phyloP scores from a whole-genome alignment of 495 filamentous ascomycete genomes.

The Aspergillus cavernicola region DNA sequence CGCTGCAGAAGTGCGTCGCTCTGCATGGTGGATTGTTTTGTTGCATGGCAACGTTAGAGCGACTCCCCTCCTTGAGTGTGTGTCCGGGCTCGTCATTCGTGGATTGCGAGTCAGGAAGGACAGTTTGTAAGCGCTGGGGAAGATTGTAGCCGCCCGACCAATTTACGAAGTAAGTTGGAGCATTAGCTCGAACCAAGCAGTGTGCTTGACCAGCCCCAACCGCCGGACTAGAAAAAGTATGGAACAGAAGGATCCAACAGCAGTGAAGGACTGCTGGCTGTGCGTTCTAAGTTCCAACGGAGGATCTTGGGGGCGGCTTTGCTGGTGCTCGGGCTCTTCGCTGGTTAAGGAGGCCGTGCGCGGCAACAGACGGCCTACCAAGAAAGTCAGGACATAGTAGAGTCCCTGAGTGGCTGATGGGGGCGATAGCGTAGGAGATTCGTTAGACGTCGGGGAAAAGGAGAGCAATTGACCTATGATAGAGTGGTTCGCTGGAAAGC shows the following conservation, averaged over 20 bases:
- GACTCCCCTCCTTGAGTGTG: neutral
- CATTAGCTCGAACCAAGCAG: slow-evolving; percentile 6
- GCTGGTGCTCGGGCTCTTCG: neutral
- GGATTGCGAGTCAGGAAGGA: neutral
- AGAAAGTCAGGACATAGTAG: neutral
- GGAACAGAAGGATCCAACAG: slow-evolving; percentile 10
- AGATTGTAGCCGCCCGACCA: slow-evolving; percentile 12
- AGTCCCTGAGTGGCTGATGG: slow-evolving; percentile 5
- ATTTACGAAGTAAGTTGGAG: neutral
- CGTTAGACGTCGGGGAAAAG: neutral
- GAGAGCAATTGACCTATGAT: slow-evolving; percentile 2
- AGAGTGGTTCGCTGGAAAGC: slow-evolving; percentile 7
- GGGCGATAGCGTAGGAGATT: too few relatives aligned
- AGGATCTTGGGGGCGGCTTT: slow-evolving; percentile 3
- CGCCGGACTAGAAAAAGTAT: slow-evolving; percentile 12
- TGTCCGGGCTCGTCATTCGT: neutral
- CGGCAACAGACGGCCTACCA: slow-evolving; percentile 14
- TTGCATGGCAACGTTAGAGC: slow-evolving; percentile 8
- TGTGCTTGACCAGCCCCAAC: slow-evolving; percentile 5
- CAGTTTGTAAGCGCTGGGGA: slow-evolving; percentile 9
- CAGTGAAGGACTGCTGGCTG: neutral
- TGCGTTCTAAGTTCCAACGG: neutral
- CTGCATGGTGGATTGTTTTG: slow-evolving; percentile 6
- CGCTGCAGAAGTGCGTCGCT: neutral
- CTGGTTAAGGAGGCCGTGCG: slow-evolving; percentile 9